A percentile compares a stretch with the other conserved stretches of the same genome.
Conservation (phyloP, 2,329 filamentous ascomycete genomes). For the Colletotrichum euphorbiae region DNA sequence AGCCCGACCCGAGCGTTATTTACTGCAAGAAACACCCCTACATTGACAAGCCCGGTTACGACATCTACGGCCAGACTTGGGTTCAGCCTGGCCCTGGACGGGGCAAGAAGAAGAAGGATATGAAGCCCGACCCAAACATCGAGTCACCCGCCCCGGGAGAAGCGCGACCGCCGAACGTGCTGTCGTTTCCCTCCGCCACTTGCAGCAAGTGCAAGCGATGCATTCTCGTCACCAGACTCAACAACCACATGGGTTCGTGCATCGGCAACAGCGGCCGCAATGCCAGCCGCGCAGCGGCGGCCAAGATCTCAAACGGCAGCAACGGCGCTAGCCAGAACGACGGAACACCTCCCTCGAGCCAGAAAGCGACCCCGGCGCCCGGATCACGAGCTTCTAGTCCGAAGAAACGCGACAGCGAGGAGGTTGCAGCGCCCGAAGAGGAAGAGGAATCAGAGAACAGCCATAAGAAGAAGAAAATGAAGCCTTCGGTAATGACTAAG, state of each 20-base stretch:
- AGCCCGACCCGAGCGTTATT: slow-evolving; percentile 74
- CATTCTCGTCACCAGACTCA: slow-evolving; percentile 72
- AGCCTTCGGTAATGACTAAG: slow-evolving; percentile 60
- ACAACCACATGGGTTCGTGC: slow-evolving; percentile 76
- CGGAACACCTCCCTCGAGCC: slow-evolving; percentile 70
- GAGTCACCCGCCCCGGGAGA: slow-evolving; percentile 61
- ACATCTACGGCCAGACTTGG: slow-evolving; percentile 87
- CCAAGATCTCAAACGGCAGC: slow-evolving; percentile 71
- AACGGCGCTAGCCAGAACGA: slow-evolving; percentile 63
- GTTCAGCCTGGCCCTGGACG: slow-evolving; percentile 76
- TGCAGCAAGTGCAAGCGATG: slow-evolving; percentile 76
- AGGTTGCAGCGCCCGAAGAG: slow-evolving; percentile 61
- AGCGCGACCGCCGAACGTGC: slow-evolving; percentile 69
- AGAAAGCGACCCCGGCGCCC: slow-evolving; percentile 70
- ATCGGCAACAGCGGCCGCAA: slow-evolving; percentile 74
- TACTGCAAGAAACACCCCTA: slow-evolving; percentile 86
- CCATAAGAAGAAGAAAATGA: slow-evolving; percentile 70
- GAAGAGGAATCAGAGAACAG: slow-evolving; percentile 62
- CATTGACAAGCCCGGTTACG: slow-evolving; percentile 79
- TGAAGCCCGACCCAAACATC: slow-evolving; percentile 66
- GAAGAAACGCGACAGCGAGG: slow-evolving; percentile 67
- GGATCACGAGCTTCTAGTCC: slow-evolving; percentile 66
- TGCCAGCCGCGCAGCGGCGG: slow-evolving; percentile 70
- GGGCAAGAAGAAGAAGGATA: slow-evolving; percentile 84
- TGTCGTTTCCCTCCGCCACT: slow-evolving; percentile 73